Evolutionary conservation across 108 stramenopile genomes (phyloP).

Genomic region (Nitzschia sp.): DNA sequence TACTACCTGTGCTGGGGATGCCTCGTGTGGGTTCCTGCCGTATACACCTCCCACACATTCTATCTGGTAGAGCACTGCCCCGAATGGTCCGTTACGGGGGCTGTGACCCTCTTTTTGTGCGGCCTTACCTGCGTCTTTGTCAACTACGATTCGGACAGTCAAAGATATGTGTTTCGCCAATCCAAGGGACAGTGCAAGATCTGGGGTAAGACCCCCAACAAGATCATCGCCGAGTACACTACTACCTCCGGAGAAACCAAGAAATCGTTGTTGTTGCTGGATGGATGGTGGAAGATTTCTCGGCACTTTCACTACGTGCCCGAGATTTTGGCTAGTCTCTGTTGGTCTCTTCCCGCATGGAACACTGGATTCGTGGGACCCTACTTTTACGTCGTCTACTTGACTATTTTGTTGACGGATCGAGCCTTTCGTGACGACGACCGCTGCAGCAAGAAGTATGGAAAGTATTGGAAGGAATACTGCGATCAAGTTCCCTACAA

Average conservation of each 20-base stretch:
- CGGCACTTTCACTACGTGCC: constrained; percentile 98
- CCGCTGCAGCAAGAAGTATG: constrained; percentile 94
- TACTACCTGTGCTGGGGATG: constrained; percentile 99
- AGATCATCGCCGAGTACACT: constrained; percentile 91
- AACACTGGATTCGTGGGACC: constrained; percentile 66
- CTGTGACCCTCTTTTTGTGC: constrained; percentile 61
- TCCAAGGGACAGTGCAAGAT: constrained; percentile 78
- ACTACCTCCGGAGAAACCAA: constrained; percentile 68
- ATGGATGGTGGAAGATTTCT: constrained; percentile 66
- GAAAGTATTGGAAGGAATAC: constrained; percentile 95
- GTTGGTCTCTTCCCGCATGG: constrained; percentile 87
- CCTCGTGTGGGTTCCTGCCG: constrained; percentile 96
- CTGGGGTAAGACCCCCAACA: constrained; percentile 88
- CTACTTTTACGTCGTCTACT: constrained; percentile 92
- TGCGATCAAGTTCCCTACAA: constrained; percentile 87
- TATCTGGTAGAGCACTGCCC: constrained; percentile 87
- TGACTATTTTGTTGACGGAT: constrained; percentile 93
- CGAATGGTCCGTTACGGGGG: constrained; percentile 57
- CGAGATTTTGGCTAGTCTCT: constrained; percentile 89
- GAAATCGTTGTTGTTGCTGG: constrained; percentile 79
- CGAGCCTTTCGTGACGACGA: constrained; percentile 95
- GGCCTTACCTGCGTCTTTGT: constrained; percentile 75
- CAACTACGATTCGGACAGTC: constrained; percentile 97
- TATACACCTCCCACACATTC: constrained; percentile 90
- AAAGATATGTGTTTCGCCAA: constrained; percentile 92